phyloP scores from a whole-genome alignment of 176 grass and related monocot genomes.

The Canna indica region DNA sequence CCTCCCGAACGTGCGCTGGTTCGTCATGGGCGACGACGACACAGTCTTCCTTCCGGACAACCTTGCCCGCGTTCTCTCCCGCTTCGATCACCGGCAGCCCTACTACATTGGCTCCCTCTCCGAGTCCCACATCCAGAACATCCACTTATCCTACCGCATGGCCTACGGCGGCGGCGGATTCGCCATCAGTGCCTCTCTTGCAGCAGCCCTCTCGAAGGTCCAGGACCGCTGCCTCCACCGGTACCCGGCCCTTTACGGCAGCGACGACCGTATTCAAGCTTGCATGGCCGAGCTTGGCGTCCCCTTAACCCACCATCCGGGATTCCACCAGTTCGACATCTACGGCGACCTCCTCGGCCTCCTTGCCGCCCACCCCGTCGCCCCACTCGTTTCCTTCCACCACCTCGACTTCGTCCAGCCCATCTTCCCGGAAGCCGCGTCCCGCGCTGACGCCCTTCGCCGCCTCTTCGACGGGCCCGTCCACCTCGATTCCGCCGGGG shows the following conservation, averaged over 20 bases:
- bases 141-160: slow-evolving; percentile 92
- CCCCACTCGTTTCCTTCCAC: slow-evolving; percentile 75
- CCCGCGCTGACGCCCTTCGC: slow-evolving; percentile 43
- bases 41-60: slow-evolving; percentile 84
- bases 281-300: slow-evolving; percentile 91
- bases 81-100: slow-evolving; percentile 69
- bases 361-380: slow-evolving; percentile 65
- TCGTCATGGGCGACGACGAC: slow-evolving; percentile 96
- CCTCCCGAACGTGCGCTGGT: slow-evolving; percentile 71
- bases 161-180: slow-evolving; percentile 92
- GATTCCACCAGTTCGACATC: slow-evolving; percentile 96
- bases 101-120: slow-evolving; percentile 91
- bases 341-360: slow-evolving; percentile 84
- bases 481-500: slow-evolving; percentile 57
- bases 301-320: slow-evolving; percentile 64
- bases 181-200: slow-evolving; percentile 75
- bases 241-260: slow-evolving; percentile 82
- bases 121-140: slow-evolving; percentile 88
- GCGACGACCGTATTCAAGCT: slow-evolving; percentile 89
- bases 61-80: slow-evolving; percentile 52
- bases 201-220: slow-evolving; percentile 55
- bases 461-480: slow-evolving; percentile 67
- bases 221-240: slow-evolving; percentile 71
- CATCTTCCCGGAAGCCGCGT: slow-evolving; percentile 43
- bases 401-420: slow-evolving; percentile 85